phyloP scores from a whole-genome alignment of 1,139 yeast species.

The Taiozyma sp. region DNA sequence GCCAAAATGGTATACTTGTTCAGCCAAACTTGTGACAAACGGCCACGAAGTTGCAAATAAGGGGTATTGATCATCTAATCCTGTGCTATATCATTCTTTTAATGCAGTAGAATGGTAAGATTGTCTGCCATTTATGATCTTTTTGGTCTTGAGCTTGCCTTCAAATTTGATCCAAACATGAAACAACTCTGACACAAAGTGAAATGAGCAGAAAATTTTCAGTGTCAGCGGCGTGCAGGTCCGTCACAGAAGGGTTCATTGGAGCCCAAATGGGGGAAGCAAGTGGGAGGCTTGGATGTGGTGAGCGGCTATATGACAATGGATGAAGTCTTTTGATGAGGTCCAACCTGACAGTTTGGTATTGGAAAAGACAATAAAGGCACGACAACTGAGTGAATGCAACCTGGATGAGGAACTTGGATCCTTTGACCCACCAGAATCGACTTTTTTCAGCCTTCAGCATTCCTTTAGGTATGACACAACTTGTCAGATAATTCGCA shows the following conservation, averaged over 20 bases:
- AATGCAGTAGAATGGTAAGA: not conserved
- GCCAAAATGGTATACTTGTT: slow-evolving; percentile 49
- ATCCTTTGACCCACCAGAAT: no score
- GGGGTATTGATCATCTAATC: slow-evolving; percentile 18
- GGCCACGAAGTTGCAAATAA: slow-evolving; percentile 41
- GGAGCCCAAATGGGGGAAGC: not conserved
- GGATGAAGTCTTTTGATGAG: not conserved
- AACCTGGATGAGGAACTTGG: no score
- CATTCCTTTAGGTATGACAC: no score
- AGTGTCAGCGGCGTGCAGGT: not conserved
- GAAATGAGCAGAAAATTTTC: not conserved
- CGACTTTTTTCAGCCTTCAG: no score
- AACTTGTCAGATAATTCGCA: no score
- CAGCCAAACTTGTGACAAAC: slow-evolving; percentile 54
- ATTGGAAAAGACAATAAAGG: no score
- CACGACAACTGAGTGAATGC: no score
- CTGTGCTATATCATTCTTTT: not conserved
- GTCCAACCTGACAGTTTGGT: no score
- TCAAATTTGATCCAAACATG: not conserved
- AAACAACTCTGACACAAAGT: not conserved
- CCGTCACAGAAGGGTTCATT: not conserved
- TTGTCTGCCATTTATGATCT: no score
- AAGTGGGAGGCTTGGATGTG: no score
- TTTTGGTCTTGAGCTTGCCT: not conserved
- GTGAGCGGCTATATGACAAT: no score